A percentile compares a stretch with the other conserved stretches of the same genome.
Evolutionary conservation across 2,329 filamentous ascomycete species (phyloP).

Genomic region (Helminthosporium solani): DNA sequence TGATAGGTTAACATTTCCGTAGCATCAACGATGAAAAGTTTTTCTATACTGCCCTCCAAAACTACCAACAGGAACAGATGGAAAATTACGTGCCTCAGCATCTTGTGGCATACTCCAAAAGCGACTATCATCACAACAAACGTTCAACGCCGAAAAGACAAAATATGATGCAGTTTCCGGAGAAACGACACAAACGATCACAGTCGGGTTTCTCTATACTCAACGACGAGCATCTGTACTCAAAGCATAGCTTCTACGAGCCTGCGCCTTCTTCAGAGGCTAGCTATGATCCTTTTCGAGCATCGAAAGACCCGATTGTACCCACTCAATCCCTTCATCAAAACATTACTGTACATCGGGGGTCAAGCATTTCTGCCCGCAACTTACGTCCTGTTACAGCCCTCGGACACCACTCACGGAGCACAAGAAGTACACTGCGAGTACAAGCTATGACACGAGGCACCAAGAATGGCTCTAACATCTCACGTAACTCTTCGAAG

Average conservation of each 20-base stretch:
- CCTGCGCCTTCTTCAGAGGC: constrained; percentile 50
- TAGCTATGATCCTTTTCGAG: constrained; percentile 84
- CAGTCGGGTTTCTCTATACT: constrained; percentile 59
- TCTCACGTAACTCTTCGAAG: constrained; percentile 37
- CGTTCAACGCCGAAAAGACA: constrained; percentile 21
- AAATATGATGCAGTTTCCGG: constrained; percentile 39
- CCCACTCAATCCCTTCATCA: constrained; percentile 59
- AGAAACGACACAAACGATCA: constrained; percentile 43
- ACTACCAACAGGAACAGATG: constrained; percentile 78
- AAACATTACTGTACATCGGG: constrained; percentile 68
- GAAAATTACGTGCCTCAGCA: constrained; percentile 74
- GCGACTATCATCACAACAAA: constrained; percentile 70
- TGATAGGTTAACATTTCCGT: constrained; percentile 2
- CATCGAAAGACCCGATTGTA: constrained; percentile 58
- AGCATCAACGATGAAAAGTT: constrained; percentile 88
- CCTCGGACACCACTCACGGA: constrained; percentile 34
- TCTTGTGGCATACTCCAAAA: constrained; percentile 74
- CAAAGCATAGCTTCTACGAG: constrained; percentile 52
- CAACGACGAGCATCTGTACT: constrained; percentile 54
- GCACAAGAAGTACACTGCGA: constrained; percentile 44
- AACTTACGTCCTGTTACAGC: constrained; percentile 40
- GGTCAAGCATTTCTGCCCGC: constrained; percentile 34
- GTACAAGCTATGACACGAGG: constrained; percentile 43
- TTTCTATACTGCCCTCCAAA: constrained; percentile 83
- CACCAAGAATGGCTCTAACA: constrained; percentile 33